Evolutionary conservation across 1,284 basidiomycete genomes (phyloP), one percentile per base, ranked within the genome.

Genomic region (Fomitopsis palustris): DNA sequence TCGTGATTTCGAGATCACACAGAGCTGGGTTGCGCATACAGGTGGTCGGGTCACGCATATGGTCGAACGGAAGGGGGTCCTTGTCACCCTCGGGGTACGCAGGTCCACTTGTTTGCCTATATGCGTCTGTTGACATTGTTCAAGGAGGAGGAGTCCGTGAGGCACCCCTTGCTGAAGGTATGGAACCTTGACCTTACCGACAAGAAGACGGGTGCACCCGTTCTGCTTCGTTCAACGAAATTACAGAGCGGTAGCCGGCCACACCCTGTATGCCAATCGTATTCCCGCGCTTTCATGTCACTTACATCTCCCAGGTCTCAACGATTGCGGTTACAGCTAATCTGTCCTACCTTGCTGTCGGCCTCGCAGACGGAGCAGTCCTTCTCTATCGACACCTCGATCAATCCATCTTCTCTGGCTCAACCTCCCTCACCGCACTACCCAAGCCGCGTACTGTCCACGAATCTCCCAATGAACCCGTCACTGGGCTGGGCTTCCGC

Each of bases 301-400:
- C 51, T 42, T 42, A 53, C 42, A 23, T 27, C 4, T 37, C 8
- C 1, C 56, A 94, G 91, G 86, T 96, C 2, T 88, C 93, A 4
- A 85, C 89, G 0, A 77, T 97, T 12, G 90, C 95, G 0, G 78
- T 96, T 27, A 92, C 95, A 0, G 77, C 85, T 6, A 83, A 83
- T n/a, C 80, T 98, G 1, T 86, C 91, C 1, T 92, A 95, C 72
- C 84, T 99, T 19, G 91, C 95, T 4, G 83, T 98, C 42, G 96
- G 95, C 8, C 82, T 98, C 10, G 95, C 89, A 1, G 96, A 98
- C 69, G 96, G 96, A n/a, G 93, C 93, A 0, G 95, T 98, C 6
- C 81, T 98, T 5, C 80, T 98, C 19, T 95, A 95, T 70, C 87
- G 93, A 4, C 92, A 97, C 67, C 81, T 98, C 38, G 89, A 96